Percentiles rank a stretch among this genome's conserved stretches.
phyloP scores from a whole-genome alignment of 2,329 filamentous ascomycete genomes.

The Bisporella sp. region DNA sequence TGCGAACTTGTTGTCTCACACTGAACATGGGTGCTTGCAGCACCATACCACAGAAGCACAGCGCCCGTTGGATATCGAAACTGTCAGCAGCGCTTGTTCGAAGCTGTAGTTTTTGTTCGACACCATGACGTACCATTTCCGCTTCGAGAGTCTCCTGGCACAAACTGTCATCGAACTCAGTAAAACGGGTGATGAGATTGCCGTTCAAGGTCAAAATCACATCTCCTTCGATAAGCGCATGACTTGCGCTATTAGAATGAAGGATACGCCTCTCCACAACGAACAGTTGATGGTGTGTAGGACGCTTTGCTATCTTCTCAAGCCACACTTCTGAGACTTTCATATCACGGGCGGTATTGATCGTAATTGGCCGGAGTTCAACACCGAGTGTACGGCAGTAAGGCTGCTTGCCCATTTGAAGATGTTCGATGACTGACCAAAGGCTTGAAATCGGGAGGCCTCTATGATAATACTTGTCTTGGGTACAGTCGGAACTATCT shows the following conservation, averaged over 20 bases:
- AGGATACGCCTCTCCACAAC: background rate
- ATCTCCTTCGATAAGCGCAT: background rate
- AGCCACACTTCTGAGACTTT: no score
- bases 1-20: background rate
- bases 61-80: background rate
- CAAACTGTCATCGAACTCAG: background rate
- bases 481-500: no score
- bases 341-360: no score
- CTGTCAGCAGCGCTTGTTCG: background rate
- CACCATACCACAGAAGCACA: background rate
- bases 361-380: no score
- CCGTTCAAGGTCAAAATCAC: background rate
- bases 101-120: background rate
- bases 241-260: background rate
- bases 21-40: background rate
- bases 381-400: no score
- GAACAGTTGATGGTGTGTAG: background rate
- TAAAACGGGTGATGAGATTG: background rate
- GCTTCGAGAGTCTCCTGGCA: background rate
- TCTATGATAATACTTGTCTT: no score
- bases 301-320: no score
- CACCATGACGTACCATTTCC: background rate
- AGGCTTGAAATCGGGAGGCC: no score
- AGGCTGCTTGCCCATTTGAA: no score
- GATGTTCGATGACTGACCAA: no score